Base-by-base conservation (phyloP, 768 basidiomycete genomes). In the Mycena maculata region DNA sequence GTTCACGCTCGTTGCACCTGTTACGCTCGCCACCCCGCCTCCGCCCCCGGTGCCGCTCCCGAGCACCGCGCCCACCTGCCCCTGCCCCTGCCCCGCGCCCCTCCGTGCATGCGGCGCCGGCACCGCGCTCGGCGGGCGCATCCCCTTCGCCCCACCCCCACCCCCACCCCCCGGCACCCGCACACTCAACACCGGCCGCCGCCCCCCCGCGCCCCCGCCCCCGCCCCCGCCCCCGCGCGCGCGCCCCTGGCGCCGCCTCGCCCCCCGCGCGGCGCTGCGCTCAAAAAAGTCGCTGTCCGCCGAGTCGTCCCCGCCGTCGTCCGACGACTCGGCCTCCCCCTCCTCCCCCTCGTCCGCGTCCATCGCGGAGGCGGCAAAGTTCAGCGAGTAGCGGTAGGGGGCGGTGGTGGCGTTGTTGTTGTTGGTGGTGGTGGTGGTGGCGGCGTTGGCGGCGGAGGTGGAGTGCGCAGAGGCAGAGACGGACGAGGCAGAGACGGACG, bases 1-100 rank as follows among this genome's bases (percentile, higher is more conserved):
- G 73, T 86, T 84, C 18, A 71, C 71, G 33, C 18, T 57, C 47
- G 45, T 39, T n/a, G 23, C 9, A 33, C 2, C 36, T 47, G 18
- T 16, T n/a, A 3, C 18, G 13, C 28, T 8, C 33, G 27, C 45
- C 12, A 9, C 42, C n/a, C 42, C 25, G 30, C 8, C 36, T 9
- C 18, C 49, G 18, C 28, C 7, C 28, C 49, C 49, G 3, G 18
- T 30, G 10, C 31, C 50, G 10, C 20, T n/a, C 9, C 31, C 50
- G 30, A 8, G 30, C 31, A 7, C 50, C 49, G 28, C 48, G 16
- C 13, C 13, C 10, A 18, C 57, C n/a, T 36, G 11, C 48, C 18
- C 18, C 36, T 11, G 25, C 48, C 9, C 16, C 60, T 47, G 30
- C 41, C 2, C 49, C 44, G 68, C 73, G 39, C 62, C 68, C 45